Percentiles rank a stretch among this genome's conserved stretches.
Evolutionary conservation across 768 basidiomycete genomes (phyloP).

Genomic region (Xerocomus spinulosus): DNA sequence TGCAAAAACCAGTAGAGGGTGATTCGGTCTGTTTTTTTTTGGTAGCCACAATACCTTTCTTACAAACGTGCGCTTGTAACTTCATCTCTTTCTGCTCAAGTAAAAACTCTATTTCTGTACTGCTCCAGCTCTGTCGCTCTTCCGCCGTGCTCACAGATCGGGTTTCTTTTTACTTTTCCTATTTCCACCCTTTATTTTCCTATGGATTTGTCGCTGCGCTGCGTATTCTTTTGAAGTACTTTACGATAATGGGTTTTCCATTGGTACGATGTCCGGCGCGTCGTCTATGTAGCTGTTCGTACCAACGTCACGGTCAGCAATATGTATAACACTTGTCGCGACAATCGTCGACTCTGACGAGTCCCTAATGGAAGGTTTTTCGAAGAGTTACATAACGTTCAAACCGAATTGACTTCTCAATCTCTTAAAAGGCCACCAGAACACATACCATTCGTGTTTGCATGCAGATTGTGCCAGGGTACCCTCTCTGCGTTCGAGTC

Average conservation of each 20-base stretch:
- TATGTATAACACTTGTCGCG: too few relatives aligned
- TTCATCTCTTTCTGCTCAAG: constrained; percentile 10
- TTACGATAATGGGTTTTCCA: constrained; percentile 19
- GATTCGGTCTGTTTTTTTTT: constrained; percentile 7
- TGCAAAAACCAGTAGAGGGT: constrained; percentile 81
- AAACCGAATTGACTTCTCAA: too few relatives aligned
- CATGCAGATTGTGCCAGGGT: too few relatives aligned
- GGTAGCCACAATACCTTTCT: constrained; percentile 18
- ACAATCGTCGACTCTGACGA: too few relatives aligned
- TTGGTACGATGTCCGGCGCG: not conserved
- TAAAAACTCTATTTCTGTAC: constrained; percentile 15
- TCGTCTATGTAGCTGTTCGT: not conserved
- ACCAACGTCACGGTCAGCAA: not conserved
- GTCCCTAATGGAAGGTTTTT: too few relatives aligned
- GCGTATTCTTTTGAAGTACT: constrained; percentile 13
- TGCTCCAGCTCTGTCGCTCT: not conserved
- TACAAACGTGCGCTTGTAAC: constrained; percentile 10
- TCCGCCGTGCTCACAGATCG: constrained; percentile 2
- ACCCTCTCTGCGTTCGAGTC: too few relatives aligned
- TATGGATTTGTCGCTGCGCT: constrained; percentile 10
- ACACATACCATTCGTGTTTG: too few relatives aligned
- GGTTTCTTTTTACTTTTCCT: not conserved
- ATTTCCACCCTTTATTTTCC: not conserved
- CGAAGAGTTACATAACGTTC: too few relatives aligned
- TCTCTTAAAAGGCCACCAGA: too few relatives aligned